Evolutionary conservation across 768 basidiomycete genomes (phyloP).

Genomic region (Tylopilus rubrobrunneus): DNA sequence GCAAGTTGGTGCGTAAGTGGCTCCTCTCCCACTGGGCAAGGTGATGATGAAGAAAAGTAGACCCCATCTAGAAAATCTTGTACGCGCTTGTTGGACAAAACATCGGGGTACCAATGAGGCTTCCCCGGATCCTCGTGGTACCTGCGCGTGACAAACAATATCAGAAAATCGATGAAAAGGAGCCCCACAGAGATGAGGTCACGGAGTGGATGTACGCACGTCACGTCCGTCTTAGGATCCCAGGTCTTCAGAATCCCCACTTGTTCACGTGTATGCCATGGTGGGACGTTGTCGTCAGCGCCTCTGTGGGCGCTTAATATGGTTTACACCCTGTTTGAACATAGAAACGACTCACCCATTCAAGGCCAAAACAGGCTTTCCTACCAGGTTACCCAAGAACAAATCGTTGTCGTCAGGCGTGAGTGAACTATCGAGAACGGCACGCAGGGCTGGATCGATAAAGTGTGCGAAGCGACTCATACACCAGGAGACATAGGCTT

Average conservation of each 20-base stretch:
- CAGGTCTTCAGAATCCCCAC: constrained; percentile 57
- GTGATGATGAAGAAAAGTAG: constrained; percentile 6
- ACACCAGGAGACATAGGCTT: constrained; percentile 74
- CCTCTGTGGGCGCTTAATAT: constrained; percentile 42
- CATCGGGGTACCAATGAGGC: constrained; percentile 67
- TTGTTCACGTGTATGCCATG: constrained; percentile 75
- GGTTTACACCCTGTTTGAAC: neutral
- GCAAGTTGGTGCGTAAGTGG: neutral
- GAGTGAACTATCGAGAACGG: constrained; percentile 69
- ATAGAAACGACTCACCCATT: constrained; percentile 59
- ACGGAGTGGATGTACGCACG: constrained; percentile 35
- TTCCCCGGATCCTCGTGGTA: constrained; percentile 58
- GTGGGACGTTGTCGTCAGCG: constrained; percentile 81
- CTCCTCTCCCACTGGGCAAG: neutral
- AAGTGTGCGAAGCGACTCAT: constrained; percentile 74
- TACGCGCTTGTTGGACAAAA: constrained; percentile 55
- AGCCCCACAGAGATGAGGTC: neutral
- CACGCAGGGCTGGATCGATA: constrained; percentile 68
- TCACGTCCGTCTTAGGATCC: constrained; percentile 48
- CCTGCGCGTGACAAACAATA: constrained; percentile 30
- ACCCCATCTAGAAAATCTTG: constrained; percentile 50
- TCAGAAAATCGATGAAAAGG: neutral
- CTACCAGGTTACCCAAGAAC: constrained; percentile 72
- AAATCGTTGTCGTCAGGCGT: constrained; percentile 87
- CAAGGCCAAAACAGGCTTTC: constrained; percentile 67